Evolutionary conservation across 129 eudicot genomes (phyloP).

Genomic region (Erigeron canadensis): DNA sequence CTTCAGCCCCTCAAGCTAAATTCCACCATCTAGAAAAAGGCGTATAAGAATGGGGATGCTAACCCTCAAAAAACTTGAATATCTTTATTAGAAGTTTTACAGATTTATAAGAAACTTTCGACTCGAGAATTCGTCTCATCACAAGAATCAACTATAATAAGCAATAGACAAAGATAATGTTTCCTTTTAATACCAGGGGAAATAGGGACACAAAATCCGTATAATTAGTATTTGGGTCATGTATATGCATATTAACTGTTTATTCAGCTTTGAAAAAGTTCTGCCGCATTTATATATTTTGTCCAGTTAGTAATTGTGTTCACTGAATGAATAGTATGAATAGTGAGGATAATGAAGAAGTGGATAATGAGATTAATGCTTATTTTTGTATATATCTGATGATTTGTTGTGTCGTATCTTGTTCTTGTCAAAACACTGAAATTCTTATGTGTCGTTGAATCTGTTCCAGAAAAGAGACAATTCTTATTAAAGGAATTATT

Average conservation of each 20-base stretch:
- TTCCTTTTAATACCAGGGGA: background rate
- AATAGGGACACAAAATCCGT: too few relatives aligned
- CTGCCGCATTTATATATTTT: background rate
- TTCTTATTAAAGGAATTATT: conserved; percentile 10
- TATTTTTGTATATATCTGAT: background rate
- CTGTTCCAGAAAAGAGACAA: conserved; percentile 5
- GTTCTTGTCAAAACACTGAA: too few relatives aligned
- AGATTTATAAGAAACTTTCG: too few relatives aligned
- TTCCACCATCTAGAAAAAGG: too few relatives aligned
- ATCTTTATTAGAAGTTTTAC: too few relatives aligned
- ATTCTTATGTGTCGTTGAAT: background rate
- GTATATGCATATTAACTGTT: too few relatives aligned
- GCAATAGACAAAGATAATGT: background rate
- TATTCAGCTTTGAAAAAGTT: background rate
- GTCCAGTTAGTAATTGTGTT: background rate
- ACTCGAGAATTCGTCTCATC: too few relatives aligned
- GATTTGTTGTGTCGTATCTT: background rate
- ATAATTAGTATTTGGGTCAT: background rate
- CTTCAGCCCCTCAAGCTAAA: too few relatives aligned
- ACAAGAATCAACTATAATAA: too few relatives aligned
- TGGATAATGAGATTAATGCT: background rate
- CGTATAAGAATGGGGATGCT: too few relatives aligned
- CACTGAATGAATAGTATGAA: background rate
- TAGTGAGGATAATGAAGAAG: background rate
- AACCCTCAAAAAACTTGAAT: too few relatives aligned